Conservation (phyloP, 2,329 filamentous ascomycete genomes). For the Diaporthe eres region DNA sequence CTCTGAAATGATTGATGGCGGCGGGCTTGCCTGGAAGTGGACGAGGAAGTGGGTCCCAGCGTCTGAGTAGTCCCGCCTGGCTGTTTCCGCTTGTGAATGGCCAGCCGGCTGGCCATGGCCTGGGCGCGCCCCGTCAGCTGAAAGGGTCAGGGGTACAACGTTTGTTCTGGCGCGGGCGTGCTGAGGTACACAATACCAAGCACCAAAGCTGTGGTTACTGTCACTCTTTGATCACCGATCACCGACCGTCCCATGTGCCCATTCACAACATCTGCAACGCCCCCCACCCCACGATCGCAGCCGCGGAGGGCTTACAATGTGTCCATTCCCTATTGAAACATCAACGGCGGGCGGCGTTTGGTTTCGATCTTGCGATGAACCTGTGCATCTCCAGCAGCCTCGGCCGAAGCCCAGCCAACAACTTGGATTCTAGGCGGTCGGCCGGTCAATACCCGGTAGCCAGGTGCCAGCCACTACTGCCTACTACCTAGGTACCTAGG, state of each 20-base stretch:
- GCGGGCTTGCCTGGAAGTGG: constrained; percentile 33
- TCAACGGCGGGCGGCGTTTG: background rate
- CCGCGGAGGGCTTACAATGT: background rate
- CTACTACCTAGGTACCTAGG: background rate
- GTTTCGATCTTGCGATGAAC: background rate
- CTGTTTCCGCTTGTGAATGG: constrained; percentile 22
- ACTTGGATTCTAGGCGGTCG: background rate
- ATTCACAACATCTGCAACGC: background rate
- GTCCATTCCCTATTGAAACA: background rate
- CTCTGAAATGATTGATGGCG: constrained; percentile 34
- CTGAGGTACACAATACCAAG: background rate
- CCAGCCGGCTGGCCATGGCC: constrained; percentile 20
- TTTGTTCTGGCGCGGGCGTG: background rate
- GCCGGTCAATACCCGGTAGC: background rate
- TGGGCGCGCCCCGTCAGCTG: constrained; percentile 31
- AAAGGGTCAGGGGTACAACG: constrained; percentile 30
- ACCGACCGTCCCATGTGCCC: constrained; percentile 11
- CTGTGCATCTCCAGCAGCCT: background rate
- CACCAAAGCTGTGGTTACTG: background rate
- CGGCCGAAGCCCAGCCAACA: background rate
- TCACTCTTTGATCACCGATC: constrained; percentile 21
- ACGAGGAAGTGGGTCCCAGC: constrained; percentile 18
- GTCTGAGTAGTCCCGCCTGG: constrained; percentile 23
- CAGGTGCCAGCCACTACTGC: background rate
- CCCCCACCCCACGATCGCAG: background rate